These are phyloP conservation scores for Monilinia fructigena DNA, from an alignment of 2,329 filamentous ascomycete species.

Conservation along the genomic window DNA sequence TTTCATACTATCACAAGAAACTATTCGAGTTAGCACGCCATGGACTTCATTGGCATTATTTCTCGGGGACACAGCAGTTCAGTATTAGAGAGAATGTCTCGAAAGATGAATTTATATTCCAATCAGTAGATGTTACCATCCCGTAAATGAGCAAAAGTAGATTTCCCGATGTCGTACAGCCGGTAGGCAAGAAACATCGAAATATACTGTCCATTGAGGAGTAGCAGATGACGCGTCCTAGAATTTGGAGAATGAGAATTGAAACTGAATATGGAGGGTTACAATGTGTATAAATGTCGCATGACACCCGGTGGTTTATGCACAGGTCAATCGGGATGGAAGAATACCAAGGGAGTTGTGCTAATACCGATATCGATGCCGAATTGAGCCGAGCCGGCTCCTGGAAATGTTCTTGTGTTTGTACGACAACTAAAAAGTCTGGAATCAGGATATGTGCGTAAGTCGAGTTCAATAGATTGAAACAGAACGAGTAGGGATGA, in stretches of 20 bases:
- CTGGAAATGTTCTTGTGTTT: neutral
- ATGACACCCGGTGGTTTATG: neutral
- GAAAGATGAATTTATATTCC: neutral
- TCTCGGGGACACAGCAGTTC: neutral
- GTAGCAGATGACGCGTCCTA: no score
- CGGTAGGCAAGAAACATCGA: neutral
- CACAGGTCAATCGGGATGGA: no score
- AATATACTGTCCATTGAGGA: neutral
- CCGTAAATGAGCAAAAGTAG: neutral
- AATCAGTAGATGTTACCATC: neutral
- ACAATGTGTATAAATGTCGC: neutral
- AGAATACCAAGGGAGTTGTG: neutral
- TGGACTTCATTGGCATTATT: neutral
- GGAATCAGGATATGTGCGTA: neutral
- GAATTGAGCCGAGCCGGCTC: neutral
- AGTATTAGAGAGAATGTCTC: neutral
- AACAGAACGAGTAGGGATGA: neutral
- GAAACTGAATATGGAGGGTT: neutral
- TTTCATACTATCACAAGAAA: neutral
- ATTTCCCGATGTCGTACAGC: neutral
- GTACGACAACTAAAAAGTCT: neutral
- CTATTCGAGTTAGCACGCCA: neutral
- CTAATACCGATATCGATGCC: neutral
- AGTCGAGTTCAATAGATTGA: neutral
- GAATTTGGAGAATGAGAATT: neutral